These are phyloP conservation scores for Aspergillus puulaauensis DNA, from an alignment of 2,329 filamentous ascomycete genomes.

Conservation along the genomic window DNA sequence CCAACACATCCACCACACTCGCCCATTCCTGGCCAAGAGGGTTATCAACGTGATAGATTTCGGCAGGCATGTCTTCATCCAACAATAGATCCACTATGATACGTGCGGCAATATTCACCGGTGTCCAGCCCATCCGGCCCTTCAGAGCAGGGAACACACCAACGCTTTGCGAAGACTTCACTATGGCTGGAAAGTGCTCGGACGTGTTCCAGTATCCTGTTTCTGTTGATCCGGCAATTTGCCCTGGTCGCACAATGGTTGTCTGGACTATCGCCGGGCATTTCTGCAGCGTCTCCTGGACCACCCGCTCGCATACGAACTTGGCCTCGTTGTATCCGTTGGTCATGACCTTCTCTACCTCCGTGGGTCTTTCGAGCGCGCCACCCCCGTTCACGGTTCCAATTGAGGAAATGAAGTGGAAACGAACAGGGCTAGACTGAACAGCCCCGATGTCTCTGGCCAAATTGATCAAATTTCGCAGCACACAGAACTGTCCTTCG, in stretches of 20 bases:
- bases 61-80: conserved; percentile 22
- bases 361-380: conserved; percentile 47
- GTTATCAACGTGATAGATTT: conserved; percentile 49
- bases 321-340: conserved; percentile 57
- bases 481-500: conserved; percentile 38
- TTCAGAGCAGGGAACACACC: conserved; percentile 42
- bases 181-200: conserved; percentile 52
- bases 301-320: conserved; percentile 50
- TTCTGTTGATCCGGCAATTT: conserved; percentile 52
- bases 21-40: conserved; percentile 44
- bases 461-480: conserved; percentile 52
- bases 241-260: conserved; percentile 49
- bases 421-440: conserved; percentile 18
- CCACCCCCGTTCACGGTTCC: conserved; percentile 34
- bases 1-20: conserved; percentile 36
- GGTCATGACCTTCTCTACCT: conserved; percentile 42
- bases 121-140: conserved; percentile 47
- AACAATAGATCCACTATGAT: conserved; percentile 36
- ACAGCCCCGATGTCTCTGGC: conserved; percentile 32
- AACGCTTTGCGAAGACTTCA: conserved; percentile 52
- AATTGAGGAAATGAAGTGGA: conserved; percentile 47
- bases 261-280: conserved; percentile 45
- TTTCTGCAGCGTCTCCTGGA: conserved; percentile 49
- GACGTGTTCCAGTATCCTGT: conserved; percentile 57
- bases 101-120: conserved; percentile 45